These are phyloP conservation scores for Pythium dissimile DNA, from an alignment of 352 stramenopile species.

Conservation along the genomic window DNA sequence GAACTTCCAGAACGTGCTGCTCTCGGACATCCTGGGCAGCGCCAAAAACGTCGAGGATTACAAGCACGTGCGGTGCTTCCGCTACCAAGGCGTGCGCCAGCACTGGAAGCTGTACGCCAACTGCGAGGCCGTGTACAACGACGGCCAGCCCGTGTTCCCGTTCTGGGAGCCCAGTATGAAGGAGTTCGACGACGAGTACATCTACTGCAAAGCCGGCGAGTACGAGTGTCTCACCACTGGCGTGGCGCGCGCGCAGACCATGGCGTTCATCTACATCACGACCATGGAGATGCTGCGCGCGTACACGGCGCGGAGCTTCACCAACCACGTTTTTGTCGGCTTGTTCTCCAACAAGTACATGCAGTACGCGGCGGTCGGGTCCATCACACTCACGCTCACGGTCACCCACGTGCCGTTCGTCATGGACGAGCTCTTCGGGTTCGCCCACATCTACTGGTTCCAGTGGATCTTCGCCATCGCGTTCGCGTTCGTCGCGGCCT, in stretches of 20 bases:
- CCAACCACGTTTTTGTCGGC: conserved; percentile 34
- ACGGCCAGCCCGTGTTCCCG: conserved; percentile 23
- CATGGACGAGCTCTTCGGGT: conserved; percentile 39
- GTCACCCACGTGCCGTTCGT: conserved; percentile 34
- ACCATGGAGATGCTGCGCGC: conserved; percentile 46
- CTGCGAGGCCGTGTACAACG: conserved; percentile 21
- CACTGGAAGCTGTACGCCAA: conserved; percentile 30
- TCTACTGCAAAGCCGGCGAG: conserved; percentile 24
- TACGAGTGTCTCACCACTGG: conserved; percentile 41
- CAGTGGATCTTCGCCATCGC: conserved; percentile 40
- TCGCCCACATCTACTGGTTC: conserved; percentile 39
- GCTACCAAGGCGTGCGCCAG: conserved; percentile 21
- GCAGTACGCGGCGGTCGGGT: conserved; percentile 35
- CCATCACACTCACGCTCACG: conserved; percentile 33
- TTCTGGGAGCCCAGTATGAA: neutral
- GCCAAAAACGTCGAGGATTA: conserved; percentile 22
- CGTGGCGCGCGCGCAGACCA: conserved; percentile 38
- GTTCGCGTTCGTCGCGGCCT: conserved; percentile 27
- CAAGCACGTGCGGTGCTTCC: conserved; percentile 22
- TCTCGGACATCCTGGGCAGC: conserved; percentile 26
- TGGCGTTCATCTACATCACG: conserved; percentile 47
- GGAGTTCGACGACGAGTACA: conserved; percentile 16
- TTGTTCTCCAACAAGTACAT: conserved; percentile 43
- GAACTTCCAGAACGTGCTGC: conserved; percentile 31
- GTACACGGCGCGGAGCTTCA: conserved; percentile 47